A percentile compares a stretch with the other conserved stretches of the same genome.
Conservation (phyloP, 2,329 filamentous ascomycete genomes). For the Myriosclerotinia duriaeana region DNA sequence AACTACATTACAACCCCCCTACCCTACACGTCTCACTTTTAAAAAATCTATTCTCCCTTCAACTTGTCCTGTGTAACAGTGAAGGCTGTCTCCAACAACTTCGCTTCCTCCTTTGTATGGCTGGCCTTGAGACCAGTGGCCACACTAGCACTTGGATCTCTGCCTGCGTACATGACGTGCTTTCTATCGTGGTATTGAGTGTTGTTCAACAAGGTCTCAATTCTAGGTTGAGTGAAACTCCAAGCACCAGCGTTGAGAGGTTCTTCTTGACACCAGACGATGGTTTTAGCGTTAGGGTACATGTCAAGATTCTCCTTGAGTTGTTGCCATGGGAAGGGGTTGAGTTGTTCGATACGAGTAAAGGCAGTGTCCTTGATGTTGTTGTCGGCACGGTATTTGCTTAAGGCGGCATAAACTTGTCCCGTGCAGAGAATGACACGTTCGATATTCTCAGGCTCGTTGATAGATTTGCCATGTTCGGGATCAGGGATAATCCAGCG, state of each 20-base stretch:
- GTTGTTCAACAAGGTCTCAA: slow-evolving; percentile 93
- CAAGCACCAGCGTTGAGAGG: slow-evolving; percentile 95
- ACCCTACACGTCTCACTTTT: background rate
- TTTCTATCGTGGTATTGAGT: slow-evolving; percentile 90
- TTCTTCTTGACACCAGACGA: slow-evolving; percentile 97
- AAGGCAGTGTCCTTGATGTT: slow-evolving; percentile 88
- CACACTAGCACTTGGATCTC: slow-evolving; percentile 88
- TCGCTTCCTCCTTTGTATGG: slow-evolving; percentile 90
- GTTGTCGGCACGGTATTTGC: slow-evolving; percentile 87
- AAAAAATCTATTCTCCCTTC: slow-evolving; percentile 51
- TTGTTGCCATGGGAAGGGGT: slow-evolving; percentile 98
- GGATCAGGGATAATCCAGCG: slow-evolving; percentile 93
- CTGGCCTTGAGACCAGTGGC: slow-evolving; percentile 87
- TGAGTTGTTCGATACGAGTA: slow-evolving; percentile 93
- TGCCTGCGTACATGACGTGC: slow-evolving; percentile 95
- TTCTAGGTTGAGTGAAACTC: slow-evolving; percentile 95
- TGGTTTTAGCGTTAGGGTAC: slow-evolving; percentile 96
- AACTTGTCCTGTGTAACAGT: slow-evolving; percentile 66
- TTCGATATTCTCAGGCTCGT: slow-evolving; percentile 80
- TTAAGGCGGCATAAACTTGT: slow-evolving; percentile 86
- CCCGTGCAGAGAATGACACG: slow-evolving; percentile 93
- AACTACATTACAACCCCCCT: slow-evolving; percentile 17
- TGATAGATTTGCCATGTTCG: slow-evolving; percentile 76
- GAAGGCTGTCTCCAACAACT: slow-evolving; percentile 68
- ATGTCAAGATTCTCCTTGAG: slow-evolving; percentile 93